phyloP scores from a whole-genome alignment of 805 yeast genomes.

The Hanseniaspora valbyensis region DNA sequence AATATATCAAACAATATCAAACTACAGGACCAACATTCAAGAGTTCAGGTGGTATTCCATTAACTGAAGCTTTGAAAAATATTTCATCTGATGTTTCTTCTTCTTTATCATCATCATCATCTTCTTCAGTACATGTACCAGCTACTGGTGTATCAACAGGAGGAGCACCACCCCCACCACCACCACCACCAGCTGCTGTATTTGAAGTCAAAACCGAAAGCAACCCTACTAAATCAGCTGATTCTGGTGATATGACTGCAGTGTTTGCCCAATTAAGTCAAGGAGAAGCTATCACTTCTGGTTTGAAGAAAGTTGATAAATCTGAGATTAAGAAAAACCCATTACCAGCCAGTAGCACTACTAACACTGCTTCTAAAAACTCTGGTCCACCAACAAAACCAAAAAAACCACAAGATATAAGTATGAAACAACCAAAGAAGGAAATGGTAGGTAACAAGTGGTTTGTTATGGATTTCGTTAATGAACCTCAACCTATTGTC shows the following conservation, averaged over 20 bases:
- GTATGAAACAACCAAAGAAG: slow-evolving; percentile 45
- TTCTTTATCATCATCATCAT: slow-evolving; percentile 19
- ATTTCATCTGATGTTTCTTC: slow-evolving; percentile 21
- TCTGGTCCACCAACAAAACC: slow-evolving; percentile 55
- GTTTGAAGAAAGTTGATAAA: slow-evolving; percentile 83
- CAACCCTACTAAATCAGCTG: slow-evolving; percentile 22
- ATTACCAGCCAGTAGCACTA: slow-evolving; percentile 61
- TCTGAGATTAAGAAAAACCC: slow-evolving; percentile 45
- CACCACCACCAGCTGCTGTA: slow-evolving; percentile 72
- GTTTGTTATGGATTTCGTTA: slow-evolving; percentile 73
- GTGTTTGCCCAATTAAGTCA: slow-evolving; percentile 83
- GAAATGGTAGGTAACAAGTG: slow-evolving; percentile 82
- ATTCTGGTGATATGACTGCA: slow-evolving; percentile 58
- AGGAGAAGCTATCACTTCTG: slow-evolving; percentile 75
- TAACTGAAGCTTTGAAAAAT: slow-evolving; percentile 39
- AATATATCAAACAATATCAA: slow-evolving; percentile 65
- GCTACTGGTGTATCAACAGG: slow-evolving; percentile 23
- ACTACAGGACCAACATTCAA: slow-evolving; percentile 81
- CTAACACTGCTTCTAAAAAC: slow-evolving; percentile 35
- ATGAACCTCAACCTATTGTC: slow-evolving; percentile 40
- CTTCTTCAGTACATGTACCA: no score
- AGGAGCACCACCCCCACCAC: slow-evolving; percentile 73
- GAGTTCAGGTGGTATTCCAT: slow-evolving; percentile 43
- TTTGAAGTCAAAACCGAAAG: slow-evolving; percentile 35
- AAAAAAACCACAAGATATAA: slow-evolving; percentile 61